These are phyloP conservation scores for Trifolium subterraneum DNA, from an alignment of 306 rosid genomes.

Conservation along the genomic window DNA sequence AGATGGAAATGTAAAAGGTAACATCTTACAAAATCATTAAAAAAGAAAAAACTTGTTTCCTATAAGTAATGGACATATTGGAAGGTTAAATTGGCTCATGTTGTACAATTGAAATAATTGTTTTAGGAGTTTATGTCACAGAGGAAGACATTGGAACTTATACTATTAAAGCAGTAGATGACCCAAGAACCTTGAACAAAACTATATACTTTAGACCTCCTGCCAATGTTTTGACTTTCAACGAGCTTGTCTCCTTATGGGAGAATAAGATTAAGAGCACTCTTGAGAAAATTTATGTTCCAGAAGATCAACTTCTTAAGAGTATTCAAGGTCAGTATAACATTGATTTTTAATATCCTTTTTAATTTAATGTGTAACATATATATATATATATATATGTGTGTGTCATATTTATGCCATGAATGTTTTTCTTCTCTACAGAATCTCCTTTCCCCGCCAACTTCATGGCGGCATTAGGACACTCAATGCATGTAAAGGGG, in stretches of 20 bases:
- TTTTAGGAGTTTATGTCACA: constrained; percentile 36
- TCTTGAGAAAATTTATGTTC: constrained; percentile 42
- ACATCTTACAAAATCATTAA: background rate
- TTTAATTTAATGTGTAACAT: background rate
- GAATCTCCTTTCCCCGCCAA: constrained; percentile 48
- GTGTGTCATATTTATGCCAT: background rate
- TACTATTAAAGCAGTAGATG: constrained; percentile 51
- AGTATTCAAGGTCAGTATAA: constrained; percentile 44
- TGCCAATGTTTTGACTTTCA: constrained; percentile 44
- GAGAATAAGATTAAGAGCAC: constrained; percentile 49
- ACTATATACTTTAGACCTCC: constrained; percentile 37
- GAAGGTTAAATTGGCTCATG: background rate
- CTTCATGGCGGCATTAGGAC: constrained; percentile 37
- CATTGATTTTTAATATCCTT: too few species aligned
- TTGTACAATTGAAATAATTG: background rate
- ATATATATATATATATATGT: too few species aligned
- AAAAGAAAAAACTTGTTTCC: background rate
- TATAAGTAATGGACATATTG: background rate
- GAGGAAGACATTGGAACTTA: constrained; percentile 49
- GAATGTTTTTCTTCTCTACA: constrained; percentile 24
- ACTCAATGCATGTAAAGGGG: constrained; percentile 40
- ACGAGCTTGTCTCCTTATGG: constrained; percentile 54
- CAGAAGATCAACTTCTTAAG: constrained; percentile 55
- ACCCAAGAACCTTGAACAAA: constrained; percentile 60
- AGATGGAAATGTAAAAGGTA: constrained; percentile 55